phyloP scores from a whole-genome alignment of 164 flowering plant species.

The Houttuynia cordata region DNA sequence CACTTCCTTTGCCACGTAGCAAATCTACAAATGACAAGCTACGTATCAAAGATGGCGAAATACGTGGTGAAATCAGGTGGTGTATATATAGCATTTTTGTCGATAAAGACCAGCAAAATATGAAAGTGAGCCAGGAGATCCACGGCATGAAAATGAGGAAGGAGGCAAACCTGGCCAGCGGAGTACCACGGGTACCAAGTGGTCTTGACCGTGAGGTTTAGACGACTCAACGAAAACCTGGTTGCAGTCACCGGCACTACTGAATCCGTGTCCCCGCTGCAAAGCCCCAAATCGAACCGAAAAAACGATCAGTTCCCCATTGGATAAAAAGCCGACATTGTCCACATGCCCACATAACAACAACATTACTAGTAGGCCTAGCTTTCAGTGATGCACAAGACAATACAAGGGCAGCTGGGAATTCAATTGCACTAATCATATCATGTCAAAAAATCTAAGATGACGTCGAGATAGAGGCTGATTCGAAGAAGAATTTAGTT shows the following conservation, averaged over 20 bases:
- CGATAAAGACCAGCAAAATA: no score
- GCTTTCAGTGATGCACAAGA: neutral
- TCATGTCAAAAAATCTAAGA: neutral
- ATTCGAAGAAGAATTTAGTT: no score
- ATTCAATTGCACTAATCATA: neutral
- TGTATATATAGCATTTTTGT: no score
- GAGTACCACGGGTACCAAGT: constrained; percentile 90
- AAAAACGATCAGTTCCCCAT: neutral
- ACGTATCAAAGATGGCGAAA: no score
- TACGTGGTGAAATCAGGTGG: no score
- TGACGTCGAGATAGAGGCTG: no score
- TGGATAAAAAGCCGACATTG: no score
- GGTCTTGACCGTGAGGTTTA: constrained; percentile 47
- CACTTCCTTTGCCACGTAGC: no score
- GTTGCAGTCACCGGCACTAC: constrained; percentile 95
- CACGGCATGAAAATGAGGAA: neutral
- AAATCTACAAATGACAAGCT: no score
- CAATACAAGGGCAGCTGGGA: neutral
- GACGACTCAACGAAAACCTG: constrained; percentile 58
- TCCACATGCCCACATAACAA: no score
- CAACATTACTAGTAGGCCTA: no score
- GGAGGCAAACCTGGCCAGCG: constrained; percentile 37
- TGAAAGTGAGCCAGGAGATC: neutral
- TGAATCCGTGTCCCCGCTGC: constrained; percentile 90
- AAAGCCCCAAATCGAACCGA: neutral